Base-by-base conservation (phyloP, 2,329 filamentous ascomycete species). In the Knufia fluminis region DNA sequence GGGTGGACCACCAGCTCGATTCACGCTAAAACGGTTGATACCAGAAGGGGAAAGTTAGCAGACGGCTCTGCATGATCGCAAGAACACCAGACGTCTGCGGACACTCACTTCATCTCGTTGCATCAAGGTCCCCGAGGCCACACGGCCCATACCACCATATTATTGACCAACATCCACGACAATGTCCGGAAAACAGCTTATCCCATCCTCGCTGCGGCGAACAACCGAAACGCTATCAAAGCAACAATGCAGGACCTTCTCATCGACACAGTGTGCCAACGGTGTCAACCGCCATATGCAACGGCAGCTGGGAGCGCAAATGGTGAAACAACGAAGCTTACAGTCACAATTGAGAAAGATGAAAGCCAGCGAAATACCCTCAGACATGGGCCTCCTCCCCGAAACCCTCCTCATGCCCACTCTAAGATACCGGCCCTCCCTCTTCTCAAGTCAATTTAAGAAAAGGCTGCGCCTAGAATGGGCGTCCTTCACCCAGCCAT, bases 381-480 rank as follows among this genome's bases (percentile, higher is more conserved):
- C 40, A n/a, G 55, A 57, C 42, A 23, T 57, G 20, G 55, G 55
- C 28, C 46, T 52, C 28, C 16, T 57, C n/a, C 55, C 55, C 1
- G 48, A 50, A 6, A 48, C 51, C 4, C 46, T 53, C 10, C 24
- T 57, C 7, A 48, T 52, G 10, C 51, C 55, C 6, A 28, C 46
- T 2, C 14, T 35, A 4, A 52, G 36, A 32, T 39, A 53, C 20
- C 46, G 52, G 6, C 53, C 53, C 2, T 39, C 46, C 3, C 4
- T 41, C 2, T 22, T 40, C 20, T 48, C 46, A 12, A 38, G n/a
- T 12, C 17, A 39, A 22, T 47, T 17, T 19, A 57, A 54, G 51
- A 59, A 64, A 45, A 60, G 67, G 46, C 47, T 66, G 52, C 59
- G 52, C 16, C 60, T 70, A 59, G 68, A 70, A 57, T 71, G 67